Base-by-base conservation (phyloP, 768 basidiomycete species). In the Favolaschia claudopus region DNA sequence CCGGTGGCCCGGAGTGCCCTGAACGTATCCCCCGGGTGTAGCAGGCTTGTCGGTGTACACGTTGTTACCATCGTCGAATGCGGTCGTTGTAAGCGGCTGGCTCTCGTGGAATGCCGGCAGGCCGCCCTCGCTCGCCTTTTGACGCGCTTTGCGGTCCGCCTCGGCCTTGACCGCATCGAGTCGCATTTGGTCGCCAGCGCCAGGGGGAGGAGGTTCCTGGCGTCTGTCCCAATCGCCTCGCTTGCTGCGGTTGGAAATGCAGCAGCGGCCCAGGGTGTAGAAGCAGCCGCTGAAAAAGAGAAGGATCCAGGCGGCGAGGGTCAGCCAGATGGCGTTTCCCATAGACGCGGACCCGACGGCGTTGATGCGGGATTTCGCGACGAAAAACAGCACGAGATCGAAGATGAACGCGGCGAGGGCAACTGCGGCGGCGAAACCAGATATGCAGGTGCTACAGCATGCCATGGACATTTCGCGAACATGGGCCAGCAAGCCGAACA, bases 261-360 rank as follows among this genome's bases (percentile, higher is more conserved):
- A 96, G 64, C 95, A 95, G 57, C 91, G 82, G 15, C 96, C 95
- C 36, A 94, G 67, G 3, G 88, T 83, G 69, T 87, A 96, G 78
- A 94, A 89, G 72, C 94, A 96, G 13, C 94, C 92, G 40, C 91
- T 89, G 74, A 97, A 90, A 82, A 95, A 93, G 38, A 98, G 80
- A 19, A 95, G 78, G 17, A 96, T 24, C 84, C 91, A 95, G 1
- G 93, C 92, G 2, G 86, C 89, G 31, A 98, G 84, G 3, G 93
- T 94, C 42, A 98, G 77, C 96, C 96, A 98, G 38, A 96, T 84
- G 20, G 91, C 94, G 57, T 83, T 89, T n/a, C 96, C 96, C 8
- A 96, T 89, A 19, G 80, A 76, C 0, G 96, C 95, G 0, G 80
- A 80, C 6, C 92, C 95, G 19, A 94, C 88, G 5, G 79, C 65